phyloP scores from a whole-genome alignment of 768 basidiomycete species.

The Termitomyces sp. region DNA sequence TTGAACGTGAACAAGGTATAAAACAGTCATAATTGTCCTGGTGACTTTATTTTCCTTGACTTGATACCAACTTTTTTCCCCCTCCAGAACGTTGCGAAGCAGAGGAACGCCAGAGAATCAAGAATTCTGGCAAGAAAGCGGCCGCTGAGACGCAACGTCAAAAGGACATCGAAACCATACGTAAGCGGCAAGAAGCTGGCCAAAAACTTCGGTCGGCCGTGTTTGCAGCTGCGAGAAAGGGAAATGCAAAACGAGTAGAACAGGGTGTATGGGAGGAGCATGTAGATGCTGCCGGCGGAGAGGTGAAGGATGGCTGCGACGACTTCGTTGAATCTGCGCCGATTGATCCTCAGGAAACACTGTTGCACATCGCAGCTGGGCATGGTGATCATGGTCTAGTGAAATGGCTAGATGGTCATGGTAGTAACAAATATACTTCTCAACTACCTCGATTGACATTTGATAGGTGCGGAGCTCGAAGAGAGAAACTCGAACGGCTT shows the following conservation, averaged over 20 bases:
- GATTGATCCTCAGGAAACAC: constrained; percentile 59
- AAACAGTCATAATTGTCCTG: background rate
- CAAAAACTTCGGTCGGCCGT: constrained; percentile 58
- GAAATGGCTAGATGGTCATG: constrained; percentile 69
- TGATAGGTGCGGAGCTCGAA: constrained; percentile 66
- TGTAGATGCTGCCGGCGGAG: constrained; percentile 72
- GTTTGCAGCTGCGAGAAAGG: constrained; percentile 62
- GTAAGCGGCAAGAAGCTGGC: constrained; percentile 40
- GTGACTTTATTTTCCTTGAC: background rate
- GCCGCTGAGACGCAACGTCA: constrained; percentile 47
- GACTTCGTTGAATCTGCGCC: constrained; percentile 43
- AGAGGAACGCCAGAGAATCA: constrained; percentile 54
- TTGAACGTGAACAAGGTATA: constrained; percentile 44
- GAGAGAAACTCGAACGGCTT: constrained; percentile 57
- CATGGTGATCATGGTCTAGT: constrained; percentile 56
- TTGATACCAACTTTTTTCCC: background rate
- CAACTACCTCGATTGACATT: constrained; percentile 12
- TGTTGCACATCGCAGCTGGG: constrained; percentile 63
- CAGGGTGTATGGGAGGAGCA: constrained; percentile 65
- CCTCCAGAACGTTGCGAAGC: constrained; percentile 50
- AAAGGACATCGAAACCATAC: constrained; percentile 47
- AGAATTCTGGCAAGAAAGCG: constrained; percentile 52
- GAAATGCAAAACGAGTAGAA: constrained; percentile 51
- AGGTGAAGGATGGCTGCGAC: constrained; percentile 55
- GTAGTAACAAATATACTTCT: constrained; percentile 35